Evolutionary conservation across 768 basidiomycete genomes (phyloP).

Genomic region (Mycena indigotica): DNA sequence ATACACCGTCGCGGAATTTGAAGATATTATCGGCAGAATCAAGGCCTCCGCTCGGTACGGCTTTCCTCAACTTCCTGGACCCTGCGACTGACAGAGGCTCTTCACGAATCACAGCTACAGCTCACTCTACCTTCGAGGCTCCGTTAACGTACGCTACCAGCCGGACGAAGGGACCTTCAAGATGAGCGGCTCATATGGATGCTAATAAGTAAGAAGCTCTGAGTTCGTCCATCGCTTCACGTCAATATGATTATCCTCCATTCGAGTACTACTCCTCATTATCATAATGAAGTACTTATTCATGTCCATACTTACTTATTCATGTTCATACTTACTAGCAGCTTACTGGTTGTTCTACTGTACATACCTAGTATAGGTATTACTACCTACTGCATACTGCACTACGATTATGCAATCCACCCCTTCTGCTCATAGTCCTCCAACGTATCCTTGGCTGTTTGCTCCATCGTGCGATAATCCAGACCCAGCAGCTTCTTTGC

Average conservation of each 20-base stretch:
- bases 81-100: not conserved
- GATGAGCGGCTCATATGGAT: conserved; percentile 4
- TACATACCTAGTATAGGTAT: too few species aligned
- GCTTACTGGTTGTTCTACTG: too few species aligned
- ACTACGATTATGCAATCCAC: conserved; percentile 30
- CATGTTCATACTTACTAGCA: too few species aligned
- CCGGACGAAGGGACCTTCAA: not conserved
- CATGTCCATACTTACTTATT: too few species aligned
- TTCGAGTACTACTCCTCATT: too few species aligned
- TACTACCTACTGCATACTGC: too few species aligned
- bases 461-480: conserved; percentile 41
- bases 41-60: conserved; percentile 35
- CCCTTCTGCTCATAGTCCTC: conserved; percentile 46
- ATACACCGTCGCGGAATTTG: conserved; percentile 31
- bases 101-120: not conserved
- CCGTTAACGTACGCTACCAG: not conserved
- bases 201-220: too few species aligned
- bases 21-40: conserved; percentile 29
- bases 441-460: conserved; percentile 43
- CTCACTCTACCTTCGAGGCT: not conserved
- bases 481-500: conserved; percentile 42
- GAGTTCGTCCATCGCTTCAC: too few species aligned
- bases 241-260: too few species aligned
- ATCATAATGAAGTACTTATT: too few species aligned
- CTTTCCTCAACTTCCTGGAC: not conserved